Percentiles rank a stretch among this genome's conserved stretches.
These are phyloP conservation scores for Cotoneaster glaucophyllus DNA, from an alignment of 306 rosid species.

Conservation along the genomic window DNA sequence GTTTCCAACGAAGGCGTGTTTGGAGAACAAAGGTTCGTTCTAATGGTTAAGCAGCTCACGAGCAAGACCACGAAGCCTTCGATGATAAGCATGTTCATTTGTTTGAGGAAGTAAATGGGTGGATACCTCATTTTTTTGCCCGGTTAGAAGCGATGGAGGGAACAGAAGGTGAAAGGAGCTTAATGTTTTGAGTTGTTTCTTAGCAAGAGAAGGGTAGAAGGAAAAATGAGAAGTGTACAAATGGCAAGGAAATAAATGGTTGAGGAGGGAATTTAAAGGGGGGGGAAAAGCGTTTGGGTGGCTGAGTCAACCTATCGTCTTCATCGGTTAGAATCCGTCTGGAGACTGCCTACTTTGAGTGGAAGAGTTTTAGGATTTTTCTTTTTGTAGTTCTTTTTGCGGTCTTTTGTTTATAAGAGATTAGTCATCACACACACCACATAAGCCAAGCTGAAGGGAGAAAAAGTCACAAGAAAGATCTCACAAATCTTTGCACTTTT, in stretches of 20 bases:
- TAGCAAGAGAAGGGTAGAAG: slow-evolving; percentile 22
- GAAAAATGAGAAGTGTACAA: slow-evolving; percentile 29
- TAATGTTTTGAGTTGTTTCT: slow-evolving; percentile 19
- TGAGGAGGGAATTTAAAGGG: slow-evolving; percentile 62
- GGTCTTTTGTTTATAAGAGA: slow-evolving; percentile 36
- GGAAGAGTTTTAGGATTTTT: slow-evolving; percentile 56
- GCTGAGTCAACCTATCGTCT: slow-evolving; percentile 52
- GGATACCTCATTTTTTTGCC: slow-evolving; percentile 34
- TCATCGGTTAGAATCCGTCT: slow-evolving; percentile 52
- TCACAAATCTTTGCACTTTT: slow-evolving; percentile 74
- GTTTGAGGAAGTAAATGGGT: slow-evolving; percentile 28
- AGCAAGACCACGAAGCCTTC: slow-evolving; percentile 51
- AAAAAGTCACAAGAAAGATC: slow-evolving; percentile 71
- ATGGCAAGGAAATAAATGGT: slow-evolving; percentile 29
- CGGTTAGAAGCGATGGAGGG: slow-evolving; percentile 18
- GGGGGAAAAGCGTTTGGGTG: slow-evolving; percentile 33
- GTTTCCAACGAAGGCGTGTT: slow-evolving; percentile 42
- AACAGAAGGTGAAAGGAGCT: slow-evolving; percentile 41
- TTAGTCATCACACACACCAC: slow-evolving; percentile 47
- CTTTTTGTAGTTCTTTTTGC: slow-evolving; percentile 39
- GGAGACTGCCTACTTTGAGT: slow-evolving; percentile 61
- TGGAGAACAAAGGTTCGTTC: slow-evolving; percentile 45
- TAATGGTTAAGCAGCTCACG: slow-evolving; percentile 38
- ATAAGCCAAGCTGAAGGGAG: slow-evolving; percentile 55
- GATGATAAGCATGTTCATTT: slow-evolving; percentile 38